A percentile compares a stretch with the other conserved stretches of the same genome.
phyloP scores from a whole-genome alignment of 345 rosid species.

The Toxicodendron radicans region DNA sequence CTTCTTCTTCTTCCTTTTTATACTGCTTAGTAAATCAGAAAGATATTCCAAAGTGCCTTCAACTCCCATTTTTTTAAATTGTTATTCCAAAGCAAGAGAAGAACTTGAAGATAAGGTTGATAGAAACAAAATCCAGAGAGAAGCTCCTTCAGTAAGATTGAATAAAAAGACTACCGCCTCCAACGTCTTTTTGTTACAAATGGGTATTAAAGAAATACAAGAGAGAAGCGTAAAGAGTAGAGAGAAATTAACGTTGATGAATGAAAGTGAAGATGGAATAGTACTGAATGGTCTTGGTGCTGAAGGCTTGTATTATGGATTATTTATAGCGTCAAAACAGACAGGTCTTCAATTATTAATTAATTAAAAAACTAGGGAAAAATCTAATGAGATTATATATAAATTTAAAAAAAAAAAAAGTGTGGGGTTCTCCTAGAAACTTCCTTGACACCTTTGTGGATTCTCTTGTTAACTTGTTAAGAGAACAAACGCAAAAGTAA shows the following conservation, averaged over 20 bases:
- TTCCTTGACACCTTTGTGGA: conserved; percentile 19
- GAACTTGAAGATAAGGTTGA: background rate
- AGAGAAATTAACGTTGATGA: background rate
- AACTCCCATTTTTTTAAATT: conserved; percentile 60
- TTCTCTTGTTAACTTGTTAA: background rate
- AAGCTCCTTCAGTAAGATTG: background rate
- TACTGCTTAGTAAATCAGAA: conserved; percentile 46
- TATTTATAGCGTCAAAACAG: conserved; percentile 10
- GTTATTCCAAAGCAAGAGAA: background rate
- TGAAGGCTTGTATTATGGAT: conserved; percentile 7
- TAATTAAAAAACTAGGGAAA: background rate
- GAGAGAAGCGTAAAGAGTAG: conserved; percentile 13
- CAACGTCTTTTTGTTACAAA: background rate
- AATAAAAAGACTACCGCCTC: background rate
- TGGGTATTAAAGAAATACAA: background rate
- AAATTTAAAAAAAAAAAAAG: background rate
- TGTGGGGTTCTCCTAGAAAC: conserved; percentile 16
- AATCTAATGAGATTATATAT: background rate
- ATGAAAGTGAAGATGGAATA: background rate
- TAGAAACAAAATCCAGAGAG: background rate
- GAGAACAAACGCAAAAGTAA: conserved; percentile 12
- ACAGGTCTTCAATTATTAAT: background rate
- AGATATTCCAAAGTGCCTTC: conserved; percentile 73
- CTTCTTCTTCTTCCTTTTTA: conserved; percentile 52
- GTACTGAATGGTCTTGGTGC: conserved; percentile 3